A percentile compares a stretch with the other conserved stretches of the same genome.
These are phyloP conservation scores for Rhodotorula mucilaginosa DNA, from an alignment of 1,284 basidiomycete genomes.

Conservation along the genomic window DNA sequence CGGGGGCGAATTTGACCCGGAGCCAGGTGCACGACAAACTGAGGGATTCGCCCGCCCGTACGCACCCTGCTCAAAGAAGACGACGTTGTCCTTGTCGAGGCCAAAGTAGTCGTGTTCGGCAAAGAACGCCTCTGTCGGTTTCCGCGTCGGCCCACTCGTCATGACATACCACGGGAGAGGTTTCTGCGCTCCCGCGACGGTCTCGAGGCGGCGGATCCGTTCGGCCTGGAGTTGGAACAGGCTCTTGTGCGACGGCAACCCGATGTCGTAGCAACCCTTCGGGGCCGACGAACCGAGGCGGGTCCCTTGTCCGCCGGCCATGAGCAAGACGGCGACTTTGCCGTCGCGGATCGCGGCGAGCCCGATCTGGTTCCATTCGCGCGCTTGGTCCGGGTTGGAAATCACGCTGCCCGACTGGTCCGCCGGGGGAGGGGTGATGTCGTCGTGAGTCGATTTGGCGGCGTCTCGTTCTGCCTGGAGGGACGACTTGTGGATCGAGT, in stretches of 20 bases:
- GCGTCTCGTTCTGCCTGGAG: slow-evolving; percentile 53
- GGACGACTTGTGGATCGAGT: slow-evolving; percentile 71
- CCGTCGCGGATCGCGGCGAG: slow-evolving; percentile 75
- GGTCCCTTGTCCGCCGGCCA: slow-evolving; percentile 98
- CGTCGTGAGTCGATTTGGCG: slow-evolving; percentile 47
- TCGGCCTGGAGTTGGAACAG: slow-evolving; percentile 98
- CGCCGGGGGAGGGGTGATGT: slow-evolving; percentile 74
- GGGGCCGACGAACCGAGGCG: slow-evolving; percentile 86
- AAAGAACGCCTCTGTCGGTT: slow-evolving; percentile 85
- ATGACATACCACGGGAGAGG: slow-evolving; percentile 97
- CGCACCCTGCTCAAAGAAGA: slow-evolving; percentile 96
- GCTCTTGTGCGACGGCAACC: slow-evolving; percentile 84
- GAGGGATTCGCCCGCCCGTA: neutral
- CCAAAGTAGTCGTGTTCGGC: slow-evolving; percentile 77
- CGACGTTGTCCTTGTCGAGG: slow-evolving; percentile 71
- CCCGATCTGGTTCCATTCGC: slow-evolving; percentile 71
- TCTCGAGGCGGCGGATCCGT: slow-evolving; percentile 79
- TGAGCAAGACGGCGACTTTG: slow-evolving; percentile 86
- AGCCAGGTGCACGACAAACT: neutral
- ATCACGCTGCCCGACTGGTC: slow-evolving; percentile 66
- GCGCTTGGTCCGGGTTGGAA: slow-evolving; percentile 55
- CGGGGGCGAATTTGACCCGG: neutral
- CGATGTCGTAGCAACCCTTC: slow-evolving; percentile 98
- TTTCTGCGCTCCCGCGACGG: slow-evolving; percentile 63
- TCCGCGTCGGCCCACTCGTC: slow-evolving; percentile 94